These are phyloP conservation scores for Lentinus tigrinus DNA, from an alignment of 768 basidiomycete species.

Conservation along the genomic window DNA sequence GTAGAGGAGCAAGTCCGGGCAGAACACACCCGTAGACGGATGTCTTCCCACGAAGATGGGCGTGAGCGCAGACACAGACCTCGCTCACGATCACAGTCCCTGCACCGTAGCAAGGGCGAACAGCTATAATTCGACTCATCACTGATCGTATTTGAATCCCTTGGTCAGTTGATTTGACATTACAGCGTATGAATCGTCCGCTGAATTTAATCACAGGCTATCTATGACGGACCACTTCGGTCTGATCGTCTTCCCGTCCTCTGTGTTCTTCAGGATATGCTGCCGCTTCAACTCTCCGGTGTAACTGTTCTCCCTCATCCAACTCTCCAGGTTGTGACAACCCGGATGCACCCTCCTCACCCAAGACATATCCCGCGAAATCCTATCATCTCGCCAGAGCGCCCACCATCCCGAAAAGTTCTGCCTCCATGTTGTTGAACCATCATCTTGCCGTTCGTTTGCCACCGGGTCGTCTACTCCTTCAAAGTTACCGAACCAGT, in stretches of 20 bases:
- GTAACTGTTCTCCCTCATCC: slow-evolving; percentile 40
- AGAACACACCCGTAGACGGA: background rate
- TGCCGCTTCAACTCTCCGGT: slow-evolving; percentile 15
- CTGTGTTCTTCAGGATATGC: slow-evolving; percentile 23
- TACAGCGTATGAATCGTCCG: background rate
- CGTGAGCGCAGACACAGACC: slow-evolving; percentile 3
- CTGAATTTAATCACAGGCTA: background rate
- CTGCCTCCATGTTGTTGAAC: slow-evolving; percentile 12
- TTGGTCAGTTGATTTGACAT: background rate
- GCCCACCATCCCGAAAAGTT: slow-evolving; percentile 46
- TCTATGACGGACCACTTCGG: slow-evolving; percentile 4
- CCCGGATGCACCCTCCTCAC: slow-evolving; percentile 38
- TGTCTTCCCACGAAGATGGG: background rate
- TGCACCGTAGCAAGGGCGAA: slow-evolving; percentile 3
- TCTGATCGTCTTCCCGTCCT: slow-evolving; percentile 20
- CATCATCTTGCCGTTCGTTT: slow-evolving; percentile 2
- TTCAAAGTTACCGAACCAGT: slow-evolving; percentile 8
- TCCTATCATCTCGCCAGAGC: slow-evolving; percentile 42
- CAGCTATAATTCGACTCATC: background rate
- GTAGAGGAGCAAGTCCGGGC: background rate
- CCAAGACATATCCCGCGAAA: slow-evolving; percentile 46
- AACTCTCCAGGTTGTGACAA: slow-evolving; percentile 36
- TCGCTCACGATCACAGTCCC: slow-evolving; percentile 31
- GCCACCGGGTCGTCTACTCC: slow-evolving; percentile 8
- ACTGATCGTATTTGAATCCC: background rate